A percentile compares a stretch with the other conserved stretches of the same genome.
Conservation (phyloP, 768 basidiomycete genomes). For the Pulveroboletus sp. region DNA sequence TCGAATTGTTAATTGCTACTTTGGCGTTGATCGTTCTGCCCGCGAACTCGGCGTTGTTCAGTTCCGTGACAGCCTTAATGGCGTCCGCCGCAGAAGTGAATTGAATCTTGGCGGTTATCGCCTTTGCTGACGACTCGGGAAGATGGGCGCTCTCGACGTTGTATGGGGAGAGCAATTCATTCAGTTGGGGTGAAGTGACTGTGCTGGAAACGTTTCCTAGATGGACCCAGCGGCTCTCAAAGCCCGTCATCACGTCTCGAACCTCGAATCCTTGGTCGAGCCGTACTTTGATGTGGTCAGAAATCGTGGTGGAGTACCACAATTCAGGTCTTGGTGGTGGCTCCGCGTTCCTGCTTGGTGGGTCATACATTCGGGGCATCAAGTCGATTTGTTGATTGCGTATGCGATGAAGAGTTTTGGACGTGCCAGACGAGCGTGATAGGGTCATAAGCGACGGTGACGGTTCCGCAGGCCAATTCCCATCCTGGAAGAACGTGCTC, state of each 20-base stretch:
- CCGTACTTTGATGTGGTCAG: conserved; percentile 53
- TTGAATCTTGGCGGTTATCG: conserved; percentile 39
- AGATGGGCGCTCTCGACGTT: conserved; percentile 38
- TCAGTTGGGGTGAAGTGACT: conserved; percentile 35
- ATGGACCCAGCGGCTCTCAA: conserved; percentile 62
- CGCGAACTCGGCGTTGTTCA: conserved; percentile 46
- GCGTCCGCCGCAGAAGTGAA: conserved; percentile 50
- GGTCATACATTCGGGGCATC: not conserved
- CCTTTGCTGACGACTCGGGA: conserved; percentile 23
- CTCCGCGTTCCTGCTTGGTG: conserved; percentile 1
- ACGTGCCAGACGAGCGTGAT: not conserved
- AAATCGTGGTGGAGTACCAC: conserved; percentile 34
- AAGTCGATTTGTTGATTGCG: not conserved
- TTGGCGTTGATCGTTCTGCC: conserved; percentile 41
- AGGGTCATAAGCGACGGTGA: not conserved
- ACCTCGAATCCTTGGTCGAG: conserved; percentile 62
- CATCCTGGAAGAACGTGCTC: not conserved
- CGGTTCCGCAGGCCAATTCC: not conserved
- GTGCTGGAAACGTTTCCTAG: conserved; percentile 46
- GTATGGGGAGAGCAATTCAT: conserved; percentile 39
- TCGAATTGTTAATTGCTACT: conserved; percentile 40
- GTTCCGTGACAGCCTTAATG: conserved; percentile 43
- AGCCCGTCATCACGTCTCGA: conserved; percentile 54
- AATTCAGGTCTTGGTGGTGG: conserved; percentile 14
- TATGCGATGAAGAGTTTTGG: not conserved